These are phyloP conservation scores for Pisolithus tinctorius DNA, from an alignment of 768 basidiomycete species.

Conservation along the genomic window DNA sequence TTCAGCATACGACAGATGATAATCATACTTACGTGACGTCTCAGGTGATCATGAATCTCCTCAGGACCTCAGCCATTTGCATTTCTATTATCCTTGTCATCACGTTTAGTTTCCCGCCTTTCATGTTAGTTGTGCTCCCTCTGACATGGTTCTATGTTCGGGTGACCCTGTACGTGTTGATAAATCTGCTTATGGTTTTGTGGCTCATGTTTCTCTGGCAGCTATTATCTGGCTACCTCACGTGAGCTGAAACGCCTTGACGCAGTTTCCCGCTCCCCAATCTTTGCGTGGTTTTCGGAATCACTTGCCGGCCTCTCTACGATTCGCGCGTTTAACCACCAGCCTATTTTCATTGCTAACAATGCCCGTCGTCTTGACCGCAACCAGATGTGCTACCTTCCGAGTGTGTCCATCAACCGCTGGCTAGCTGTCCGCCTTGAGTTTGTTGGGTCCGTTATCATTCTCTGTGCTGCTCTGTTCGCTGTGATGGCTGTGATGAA, in stretches of 20 bases:
- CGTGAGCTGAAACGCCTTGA: slow-evolving; percentile 86
- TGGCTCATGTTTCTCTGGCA: slow-evolving; percentile 19
- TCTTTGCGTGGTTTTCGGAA: slow-evolving; percentile 87
- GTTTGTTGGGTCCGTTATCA: slow-evolving; percentile 75
- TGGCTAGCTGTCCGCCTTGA: slow-evolving; percentile 86
- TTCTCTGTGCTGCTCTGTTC: slow-evolving; percentile 62
- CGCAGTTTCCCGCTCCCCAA: slow-evolving; percentile 83
- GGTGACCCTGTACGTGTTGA: slow-evolving; percentile 63
- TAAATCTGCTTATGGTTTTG: not conserved
- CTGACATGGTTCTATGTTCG: slow-evolving; percentile 71
- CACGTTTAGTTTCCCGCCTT: slow-evolving; percentile 73
- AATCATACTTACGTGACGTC: not conserved
- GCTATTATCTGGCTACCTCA: slow-evolving; percentile 83
- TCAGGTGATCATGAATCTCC: slow-evolving; percentile 58
- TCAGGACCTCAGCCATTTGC: slow-evolving; percentile 56
- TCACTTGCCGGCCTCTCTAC: slow-evolving; percentile 70
- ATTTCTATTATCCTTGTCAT: slow-evolving; percentile 67
- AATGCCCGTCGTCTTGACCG: slow-evolving; percentile 76
- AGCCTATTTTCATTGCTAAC: slow-evolving; percentile 55
- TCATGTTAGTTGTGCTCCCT: slow-evolving; percentile 69
- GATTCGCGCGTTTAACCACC: slow-evolving; percentile 75
- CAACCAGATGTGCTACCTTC: slow-evolving; percentile 75
- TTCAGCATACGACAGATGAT: not conserved
- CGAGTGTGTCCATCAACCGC: slow-evolving; percentile 68
- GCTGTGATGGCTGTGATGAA: slow-evolving; percentile 67